Conservation (phyloP, 805 yeast genomes). For the Wickerhamiella alocasiicola region DNA sequence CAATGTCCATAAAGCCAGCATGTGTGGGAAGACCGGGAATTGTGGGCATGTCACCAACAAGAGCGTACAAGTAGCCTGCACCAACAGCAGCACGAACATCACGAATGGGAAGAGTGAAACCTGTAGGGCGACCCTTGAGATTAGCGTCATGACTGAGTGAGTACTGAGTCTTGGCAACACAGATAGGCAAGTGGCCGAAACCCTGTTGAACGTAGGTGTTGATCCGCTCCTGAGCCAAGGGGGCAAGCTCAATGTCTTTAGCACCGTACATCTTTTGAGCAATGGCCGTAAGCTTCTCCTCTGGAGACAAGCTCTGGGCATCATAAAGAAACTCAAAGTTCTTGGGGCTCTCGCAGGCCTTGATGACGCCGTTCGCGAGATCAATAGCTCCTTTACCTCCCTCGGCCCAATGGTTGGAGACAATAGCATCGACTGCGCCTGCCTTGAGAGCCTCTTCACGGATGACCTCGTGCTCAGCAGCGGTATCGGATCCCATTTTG, state of each 20-base stretch:
- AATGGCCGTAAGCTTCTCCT: conserved; percentile 64
- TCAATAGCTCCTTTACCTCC: conserved; percentile 87
- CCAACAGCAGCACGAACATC: conserved; percentile 92
- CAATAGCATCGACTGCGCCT: conserved; percentile 89
- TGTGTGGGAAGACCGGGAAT: conserved; percentile 95
- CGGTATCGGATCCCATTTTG: conserved; percentile 71
- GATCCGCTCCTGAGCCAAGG: conserved; percentile 69
- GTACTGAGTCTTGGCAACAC: conserved; percentile 96
- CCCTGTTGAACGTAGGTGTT: conserved; percentile 78
- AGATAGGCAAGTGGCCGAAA: conserved; percentile 79
- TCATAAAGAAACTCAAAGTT: conserved; percentile 57
- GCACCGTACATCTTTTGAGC: conserved; percentile 93
- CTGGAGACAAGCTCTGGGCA: conserved; percentile 52
- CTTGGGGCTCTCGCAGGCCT: conserved; percentile 36
- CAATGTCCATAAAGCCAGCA: conserved; percentile 95
- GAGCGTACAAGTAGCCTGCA: conserved; percentile 91
- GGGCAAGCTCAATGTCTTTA: conserved; percentile 63
- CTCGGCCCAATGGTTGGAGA: conserved; percentile 87
- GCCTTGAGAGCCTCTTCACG: conserved; percentile 71
- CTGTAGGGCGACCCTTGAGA: conserved; percentile 89
- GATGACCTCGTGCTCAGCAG: conserved; percentile 65
- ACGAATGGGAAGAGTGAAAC: conserved; percentile 85
- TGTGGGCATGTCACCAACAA: conserved; percentile 94
- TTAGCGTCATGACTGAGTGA: conserved; percentile 88
- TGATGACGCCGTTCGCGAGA: conserved; percentile 71